Evolutionary conservation across 2,329 filamentous ascomycete genomes (phyloP), one percentile per base, ranked within the genome.

Genomic region (Plectosphaerella cucumerina): DNA sequence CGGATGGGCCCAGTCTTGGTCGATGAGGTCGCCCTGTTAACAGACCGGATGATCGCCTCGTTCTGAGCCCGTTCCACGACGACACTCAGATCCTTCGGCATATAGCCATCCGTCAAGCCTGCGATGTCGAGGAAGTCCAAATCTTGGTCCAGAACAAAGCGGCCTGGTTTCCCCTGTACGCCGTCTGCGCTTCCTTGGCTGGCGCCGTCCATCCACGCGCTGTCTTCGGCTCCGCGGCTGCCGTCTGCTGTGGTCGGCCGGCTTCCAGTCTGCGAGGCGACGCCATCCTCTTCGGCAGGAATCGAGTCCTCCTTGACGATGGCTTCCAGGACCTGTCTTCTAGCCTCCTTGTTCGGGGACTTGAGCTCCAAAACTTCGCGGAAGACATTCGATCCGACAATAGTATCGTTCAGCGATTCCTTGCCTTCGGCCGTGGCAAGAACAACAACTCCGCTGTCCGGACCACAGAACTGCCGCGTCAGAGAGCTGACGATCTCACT

Each of bases 61-160:
- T 93, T 96, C 49, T 92, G 84, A 35, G 94, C 93, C 52, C 94
- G 82, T 11, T 90, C 86, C 17, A 96, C 88, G 11, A 99, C 81
- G 2, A 97, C 78, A 15, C 87, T 85, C 35, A 99, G 77, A 66
- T 99, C 94, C 4, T 92, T 94, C 1, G 94, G 93, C 92, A 97
- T 97, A 65, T 97, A 99, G 1, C 94, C 94, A 64, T 99, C 94
- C 0, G 93, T 97, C 59, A 93, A 87, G 2, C 94, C 92, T 17
- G 95, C 91, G 50, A 99, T 80, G 56, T 97, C 93, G 9, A 97
- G 81, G 52, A 97, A 89, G 65, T 99, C 94, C 10, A 99, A 81
- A 46, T 87, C 81, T 0, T 82, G 72, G 52, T 91, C 87, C 6
- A 96, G 73, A 2, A 86, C 70, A 60, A 96, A 94, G 0, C 86